Evolutionary conservation across 495 filamentous ascomycete genomes (phyloP).

Genomic region (Lophium mytilinum): DNA sequence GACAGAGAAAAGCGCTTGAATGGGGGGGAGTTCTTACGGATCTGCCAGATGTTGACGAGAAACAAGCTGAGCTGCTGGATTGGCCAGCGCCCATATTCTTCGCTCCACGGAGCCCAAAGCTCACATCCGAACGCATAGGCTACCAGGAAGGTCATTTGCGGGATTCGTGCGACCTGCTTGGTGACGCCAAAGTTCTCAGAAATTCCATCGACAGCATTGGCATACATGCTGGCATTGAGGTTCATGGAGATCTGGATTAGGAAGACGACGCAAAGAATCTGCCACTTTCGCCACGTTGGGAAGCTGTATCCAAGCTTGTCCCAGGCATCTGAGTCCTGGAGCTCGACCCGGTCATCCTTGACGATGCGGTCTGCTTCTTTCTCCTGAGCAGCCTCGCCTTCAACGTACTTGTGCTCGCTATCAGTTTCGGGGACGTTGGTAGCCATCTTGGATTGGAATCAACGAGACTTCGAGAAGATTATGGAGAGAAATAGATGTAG

Average conservation of each 20-base stretch:
- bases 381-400: not conserved
- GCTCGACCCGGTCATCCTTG: constrained; percentile 35
- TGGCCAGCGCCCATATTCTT: constrained; percentile 51
- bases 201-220: constrained; percentile 45
- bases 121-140: constrained; percentile 59
- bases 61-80: constrained; percentile 49
- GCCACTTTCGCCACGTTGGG: constrained; percentile 47
- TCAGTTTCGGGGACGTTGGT: constrained; percentile 6
- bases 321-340: constrained; percentile 52
- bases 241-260: constrained; percentile 52
- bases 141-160: constrained; percentile 49
- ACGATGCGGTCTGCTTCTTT: constrained; percentile 6
- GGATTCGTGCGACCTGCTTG: constrained; percentile 20
- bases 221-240: constrained; percentile 50
- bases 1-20: constrained; percentile 31
- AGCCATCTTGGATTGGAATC: not conserved
- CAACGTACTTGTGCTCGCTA: constrained; percentile 2
- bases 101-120: constrained; percentile 60
- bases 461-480: no score
- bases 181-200: constrained; percentile 33
- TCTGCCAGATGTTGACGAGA: constrained; percentile 52
- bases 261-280: constrained; percentile 54
- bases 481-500: no score
- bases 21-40: not conserved
- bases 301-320: constrained; percentile 50